These are phyloP conservation scores for Yamadazyma conglobata DNA, from an alignment of 1,139 yeast genomes.

Conservation along the genomic window DNA sequence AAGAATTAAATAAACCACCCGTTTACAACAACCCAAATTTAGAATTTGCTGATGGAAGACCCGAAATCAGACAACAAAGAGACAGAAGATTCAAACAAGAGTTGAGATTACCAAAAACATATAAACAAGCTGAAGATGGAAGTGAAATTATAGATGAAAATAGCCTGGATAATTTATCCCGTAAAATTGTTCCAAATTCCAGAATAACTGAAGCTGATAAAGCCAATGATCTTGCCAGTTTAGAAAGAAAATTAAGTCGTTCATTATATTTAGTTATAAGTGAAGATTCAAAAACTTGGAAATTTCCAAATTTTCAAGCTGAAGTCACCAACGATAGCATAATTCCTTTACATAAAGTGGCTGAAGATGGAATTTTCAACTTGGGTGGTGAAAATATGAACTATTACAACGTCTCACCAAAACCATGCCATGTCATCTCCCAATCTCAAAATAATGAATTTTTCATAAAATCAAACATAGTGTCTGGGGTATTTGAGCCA, in stretches of 20 bases:
- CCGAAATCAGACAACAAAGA: conserved; percentile 83
- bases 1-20: conserved; percentile 74
- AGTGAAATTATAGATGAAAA: conserved; percentile 37
- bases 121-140: conserved; percentile 38
- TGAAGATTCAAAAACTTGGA: conserved; percentile 55
- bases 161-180: conserved; percentile 50
- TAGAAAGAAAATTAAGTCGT: conserved; percentile 76
- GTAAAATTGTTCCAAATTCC: conserved; percentile 69
- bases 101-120: conserved; percentile 62
- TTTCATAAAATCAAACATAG: conserved; percentile 80
- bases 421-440: conserved; percentile 71
- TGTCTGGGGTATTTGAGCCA: conserved; percentile 78
- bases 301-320: conserved; percentile 63
- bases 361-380: conserved; percentile 67
- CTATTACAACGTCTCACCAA: conserved; percentile 85
- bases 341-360: conserved; percentile 64
- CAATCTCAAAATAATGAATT: conserved; percentile 46
- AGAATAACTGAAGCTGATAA: conserved; percentile 77
- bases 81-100: conserved; percentile 84
- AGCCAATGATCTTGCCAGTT: conserved; percentile 54
- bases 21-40: conserved; percentile 68
- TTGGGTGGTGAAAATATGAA: conserved; percentile 76
- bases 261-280: conserved; percentile 73
- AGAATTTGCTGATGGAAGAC: conserved; percentile 77
- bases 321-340: conserved; percentile 19